phyloP scores from a whole-genome alignment of 805 yeast species.

The Spathaspora passalidarum region DNA sequence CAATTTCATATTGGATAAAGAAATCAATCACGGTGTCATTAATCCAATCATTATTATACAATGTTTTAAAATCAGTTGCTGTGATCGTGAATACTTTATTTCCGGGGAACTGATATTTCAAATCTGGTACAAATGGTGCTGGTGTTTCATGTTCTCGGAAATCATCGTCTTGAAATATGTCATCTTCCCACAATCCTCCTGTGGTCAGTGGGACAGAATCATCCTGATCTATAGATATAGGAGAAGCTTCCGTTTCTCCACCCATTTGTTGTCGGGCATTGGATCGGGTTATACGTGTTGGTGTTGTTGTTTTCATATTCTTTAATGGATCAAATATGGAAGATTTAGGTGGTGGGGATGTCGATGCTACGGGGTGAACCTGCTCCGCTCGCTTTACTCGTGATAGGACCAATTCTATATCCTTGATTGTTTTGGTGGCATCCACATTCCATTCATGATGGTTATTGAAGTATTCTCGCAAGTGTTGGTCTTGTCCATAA shows the following conservation, averaged over 20 bases:
- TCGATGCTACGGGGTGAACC: no score
- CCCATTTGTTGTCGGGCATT: conserved; percentile 7
- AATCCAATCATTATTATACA: conserved; percentile 80
- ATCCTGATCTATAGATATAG: conserved; percentile 2
- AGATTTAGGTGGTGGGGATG: not conserved
- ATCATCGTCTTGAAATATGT: conserved; percentile 6
- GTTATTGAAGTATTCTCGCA: conserved; percentile 10
- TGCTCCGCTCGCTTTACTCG: conserved; percentile 3
- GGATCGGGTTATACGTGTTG: conserved; percentile 6
- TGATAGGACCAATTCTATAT: conserved; percentile 3
- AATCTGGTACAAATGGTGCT: conserved; percentile 41
- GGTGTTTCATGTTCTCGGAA: conserved; percentile 23
- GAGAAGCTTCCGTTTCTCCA: not conserved
- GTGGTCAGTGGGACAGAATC: not conserved
- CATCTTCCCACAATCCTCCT: no score
- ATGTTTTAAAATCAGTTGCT: conserved; percentile 71
- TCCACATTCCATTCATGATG: conserved; percentile 7
- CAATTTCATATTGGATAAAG: conserved; percentile 61
- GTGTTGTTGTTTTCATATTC: not conserved
- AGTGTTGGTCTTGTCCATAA: conserved; percentile 8
- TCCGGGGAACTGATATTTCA: conserved; percentile 53
- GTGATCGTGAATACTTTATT: conserved; percentile 55
- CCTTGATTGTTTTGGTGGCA: conserved; percentile 1
- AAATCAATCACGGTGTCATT: conserved; percentile 89
- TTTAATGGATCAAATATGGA: not conserved